Evolutionary conservation across 2,329 filamentous ascomycete species (phyloP).

Genomic region (Xylariaceae sp.): DNA sequence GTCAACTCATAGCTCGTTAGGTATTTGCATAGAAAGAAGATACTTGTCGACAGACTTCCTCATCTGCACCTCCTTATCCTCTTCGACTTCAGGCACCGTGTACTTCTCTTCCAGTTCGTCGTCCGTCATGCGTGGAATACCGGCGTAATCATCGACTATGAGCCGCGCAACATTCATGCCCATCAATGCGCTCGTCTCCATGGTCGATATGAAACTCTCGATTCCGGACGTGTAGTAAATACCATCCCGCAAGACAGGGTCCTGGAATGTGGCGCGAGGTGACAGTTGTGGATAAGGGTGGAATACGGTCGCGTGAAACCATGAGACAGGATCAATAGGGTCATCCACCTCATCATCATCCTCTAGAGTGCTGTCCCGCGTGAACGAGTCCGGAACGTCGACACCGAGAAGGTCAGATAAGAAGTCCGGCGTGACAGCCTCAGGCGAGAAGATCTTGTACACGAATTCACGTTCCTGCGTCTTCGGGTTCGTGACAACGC

Average conservation of each 20-base stretch:
- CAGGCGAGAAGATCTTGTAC: conserved; percentile 62
- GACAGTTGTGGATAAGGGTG: conserved; percentile 78
- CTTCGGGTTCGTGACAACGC: conserved; percentile 55
- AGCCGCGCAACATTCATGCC: conserved; percentile 77
- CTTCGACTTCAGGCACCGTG: conserved; percentile 10
- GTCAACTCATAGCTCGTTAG: too few species aligned
- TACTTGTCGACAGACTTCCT: background rate
- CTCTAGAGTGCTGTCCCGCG: conserved; percentile 15
- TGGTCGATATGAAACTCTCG: conserved; percentile 91
- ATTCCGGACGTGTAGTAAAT: conserved; percentile 72
- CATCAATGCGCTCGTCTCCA: conserved; percentile 94
- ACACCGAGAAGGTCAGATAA: conserved; percentile 48
- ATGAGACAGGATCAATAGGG: conserved; percentile 53
- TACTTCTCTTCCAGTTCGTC: conserved; percentile 1
- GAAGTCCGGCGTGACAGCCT: conserved; percentile 48
- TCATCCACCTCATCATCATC: conserved; percentile 30
- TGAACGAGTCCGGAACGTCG: conserved; percentile 41
- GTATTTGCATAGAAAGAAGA: too few species aligned
- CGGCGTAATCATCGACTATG: conserved; percentile 54
- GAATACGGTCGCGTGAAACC: conserved; percentile 75
- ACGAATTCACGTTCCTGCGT: conserved; percentile 50
- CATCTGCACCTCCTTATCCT: conserved; percentile 6
- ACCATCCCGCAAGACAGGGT: conserved; percentile 60
- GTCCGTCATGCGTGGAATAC: conserved; percentile 9
- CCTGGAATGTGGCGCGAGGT: conserved; percentile 84